A percentile compares a stretch with the other conserved stretches of the same genome.
These are phyloP conservation scores for Teratosphaeria gauchensis DNA, from an alignment of 2,329 filamentous ascomycete genomes.

Conservation along the genomic window DNA sequence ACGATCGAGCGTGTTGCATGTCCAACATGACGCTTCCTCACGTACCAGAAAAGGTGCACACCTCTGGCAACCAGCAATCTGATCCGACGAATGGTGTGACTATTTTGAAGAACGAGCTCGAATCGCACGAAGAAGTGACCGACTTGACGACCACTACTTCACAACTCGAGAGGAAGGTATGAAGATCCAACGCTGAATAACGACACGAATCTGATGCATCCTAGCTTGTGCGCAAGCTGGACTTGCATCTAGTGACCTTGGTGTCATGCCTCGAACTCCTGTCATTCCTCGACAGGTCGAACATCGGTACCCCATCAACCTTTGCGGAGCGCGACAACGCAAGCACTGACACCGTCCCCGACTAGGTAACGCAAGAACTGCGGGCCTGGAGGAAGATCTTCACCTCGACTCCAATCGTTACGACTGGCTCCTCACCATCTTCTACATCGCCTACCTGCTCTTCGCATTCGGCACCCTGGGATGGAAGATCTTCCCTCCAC, in stretches of 20 bases:
- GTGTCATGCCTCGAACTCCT: background rate
- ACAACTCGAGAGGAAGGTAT: background rate
- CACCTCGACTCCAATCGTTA: conserved; percentile 38
- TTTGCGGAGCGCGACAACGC: no score
- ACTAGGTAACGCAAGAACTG: conserved; percentile 31
- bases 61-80: no score
- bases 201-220: background rate
- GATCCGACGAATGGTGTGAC: no score
- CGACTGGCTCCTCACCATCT: conserved; percentile 43
- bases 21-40: no score
- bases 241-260: background rate
- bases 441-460: conserved; percentile 50
- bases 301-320: conserved; percentile 15
- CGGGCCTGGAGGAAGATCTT: conserved; percentile 37
- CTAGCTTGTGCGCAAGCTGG: background rate
- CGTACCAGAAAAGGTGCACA: no score
- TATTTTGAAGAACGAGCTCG: no score
- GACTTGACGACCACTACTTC: background rate
- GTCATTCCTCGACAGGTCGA: conserved; percentile 27
- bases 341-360: background rate
- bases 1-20: no score
- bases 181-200: no score
- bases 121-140: background rate
- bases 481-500: conserved; percentile 24
- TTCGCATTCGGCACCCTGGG: conserved; percentile 52